A percentile compares a stretch with the other conserved stretches of the same genome.
phyloP scores from a whole-genome alignment of 139 green algal genomes.

The Tetraselmis striata region DNA sequence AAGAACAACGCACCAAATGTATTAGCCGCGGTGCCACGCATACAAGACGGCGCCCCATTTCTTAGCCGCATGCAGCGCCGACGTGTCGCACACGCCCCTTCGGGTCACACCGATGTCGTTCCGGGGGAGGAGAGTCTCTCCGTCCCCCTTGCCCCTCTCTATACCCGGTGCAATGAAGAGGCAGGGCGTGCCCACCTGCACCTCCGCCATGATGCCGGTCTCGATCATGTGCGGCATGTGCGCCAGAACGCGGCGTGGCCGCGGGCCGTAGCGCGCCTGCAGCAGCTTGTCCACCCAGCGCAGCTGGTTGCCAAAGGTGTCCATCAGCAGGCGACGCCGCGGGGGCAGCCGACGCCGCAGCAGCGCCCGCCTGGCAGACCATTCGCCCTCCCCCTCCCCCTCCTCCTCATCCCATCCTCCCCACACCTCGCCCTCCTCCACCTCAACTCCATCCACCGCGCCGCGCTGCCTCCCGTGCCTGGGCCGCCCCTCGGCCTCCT shows the following conservation, averaged over 20 bases:
- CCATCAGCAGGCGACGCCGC: neutral
- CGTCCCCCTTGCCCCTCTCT: too few species aligned
- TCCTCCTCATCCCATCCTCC: neutral
- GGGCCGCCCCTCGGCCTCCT: neutral
- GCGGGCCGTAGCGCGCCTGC: neutral
- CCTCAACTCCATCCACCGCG: neutral
- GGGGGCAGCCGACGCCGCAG: too few species aligned
- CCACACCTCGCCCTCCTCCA: neutral
- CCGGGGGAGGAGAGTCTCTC: too few species aligned
- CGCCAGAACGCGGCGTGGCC: neutral
- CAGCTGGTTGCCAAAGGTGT: neutral
- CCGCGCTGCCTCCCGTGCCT: neutral
- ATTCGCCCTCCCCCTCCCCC: neutral
- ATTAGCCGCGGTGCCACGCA: too few species aligned
- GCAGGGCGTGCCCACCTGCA: neutral
- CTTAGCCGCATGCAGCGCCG: too few species aligned
- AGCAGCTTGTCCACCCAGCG: neutral
- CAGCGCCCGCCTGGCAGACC: neutral
- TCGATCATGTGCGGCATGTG: neutral
- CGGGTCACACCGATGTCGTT: too few species aligned
- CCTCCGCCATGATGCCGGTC: neutral
- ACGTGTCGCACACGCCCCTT: too few species aligned
- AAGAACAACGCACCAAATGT: neutral
- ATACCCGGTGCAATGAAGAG: too few species aligned
- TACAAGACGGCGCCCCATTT: too few species aligned